A percentile compares a stretch with the other conserved stretches of the same genome.
These are phyloP conservation scores for Datisca glomerata DNA, from an alignment of 306 rosid species.

Conservation along the genomic window DNA sequence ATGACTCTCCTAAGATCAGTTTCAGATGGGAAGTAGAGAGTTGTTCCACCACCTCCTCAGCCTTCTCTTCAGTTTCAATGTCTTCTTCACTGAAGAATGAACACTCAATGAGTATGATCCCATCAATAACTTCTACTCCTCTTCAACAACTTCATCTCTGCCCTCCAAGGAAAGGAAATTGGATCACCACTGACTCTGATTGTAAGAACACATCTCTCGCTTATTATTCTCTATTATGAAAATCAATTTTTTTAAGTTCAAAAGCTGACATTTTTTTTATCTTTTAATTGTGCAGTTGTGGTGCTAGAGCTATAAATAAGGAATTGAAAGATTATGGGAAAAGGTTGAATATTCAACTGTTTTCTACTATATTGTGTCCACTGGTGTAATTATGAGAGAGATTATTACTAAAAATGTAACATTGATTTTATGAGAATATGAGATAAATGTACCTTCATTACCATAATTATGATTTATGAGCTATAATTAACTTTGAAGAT, in stretches of 20 bases:
- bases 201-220: constrained; percentile 31
- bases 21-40: constrained; percentile 84
- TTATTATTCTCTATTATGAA: background rate
- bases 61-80: constrained; percentile 35
- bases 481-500: no score
- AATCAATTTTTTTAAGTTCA: background rate
- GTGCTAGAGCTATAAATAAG: constrained; percentile 73
- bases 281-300: constrained; percentile 46
- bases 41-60: constrained; percentile 62
- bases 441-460: no score
- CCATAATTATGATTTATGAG: no score
- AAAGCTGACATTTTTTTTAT: constrained; percentile 7
- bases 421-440: no score
- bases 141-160: constrained; percentile 15
- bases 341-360: no score
- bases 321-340: no score
- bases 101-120: no score
- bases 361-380: no score
- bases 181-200: constrained; percentile 95
- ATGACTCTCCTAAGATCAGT: constrained; percentile 83
- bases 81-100: constrained; percentile 34
- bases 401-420: no score
- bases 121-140: constrained; percentile 20
- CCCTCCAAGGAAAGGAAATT: constrained; percentile 46
- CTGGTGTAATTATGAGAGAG: no score